A percentile compares a stretch with the other conserved stretches of the same genome.
Conservation (phyloP, 768 basidiomycete species). For the Rickenella mellea region DNA sequence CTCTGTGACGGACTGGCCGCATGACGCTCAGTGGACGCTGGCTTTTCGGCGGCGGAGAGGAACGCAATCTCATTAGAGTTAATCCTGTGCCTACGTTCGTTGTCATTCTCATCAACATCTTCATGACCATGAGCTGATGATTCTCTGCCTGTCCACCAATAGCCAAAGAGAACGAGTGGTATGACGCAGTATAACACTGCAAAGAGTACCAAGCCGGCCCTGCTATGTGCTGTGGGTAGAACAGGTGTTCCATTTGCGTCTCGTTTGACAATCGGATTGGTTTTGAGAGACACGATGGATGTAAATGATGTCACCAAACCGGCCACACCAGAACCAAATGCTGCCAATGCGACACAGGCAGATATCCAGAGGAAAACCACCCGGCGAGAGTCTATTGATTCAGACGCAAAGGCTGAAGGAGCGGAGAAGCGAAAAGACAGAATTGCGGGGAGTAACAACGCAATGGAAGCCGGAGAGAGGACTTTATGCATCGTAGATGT, state of each 20-base stretch:
- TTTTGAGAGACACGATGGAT: constrained; percentile 27
- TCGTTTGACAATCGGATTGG: constrained; percentile 21
- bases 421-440: constrained; percentile 32
- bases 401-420: constrained; percentile 21
- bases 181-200: too few species aligned
- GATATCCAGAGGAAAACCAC: constrained; percentile 25
- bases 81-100: too few species aligned
- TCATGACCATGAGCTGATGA: too few species aligned
- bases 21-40: too few species aligned
- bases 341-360: constrained; percentile 29
- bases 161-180: constrained; percentile 30
- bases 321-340: constrained; percentile 52
- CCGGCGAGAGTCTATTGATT: constrained; percentile 14
- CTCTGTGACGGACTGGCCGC: too few species aligned
- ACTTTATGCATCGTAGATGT: constrained; percentile 38
- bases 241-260: constrained; percentile 18
- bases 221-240: constrained; percentile 48
- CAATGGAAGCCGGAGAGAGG: constrained; percentile 39
- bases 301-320: constrained; percentile 59
- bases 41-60: too few species aligned
- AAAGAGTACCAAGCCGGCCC: constrained; percentile 58
- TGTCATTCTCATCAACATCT: too few species aligned
- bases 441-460: constrained; percentile 31
- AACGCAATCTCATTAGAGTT: too few species aligned
- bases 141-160: too few species aligned